Conservation (phyloP, 2,329 filamentous ascomycete genomes). For the Arthrobotrys entomopaga region DNA sequence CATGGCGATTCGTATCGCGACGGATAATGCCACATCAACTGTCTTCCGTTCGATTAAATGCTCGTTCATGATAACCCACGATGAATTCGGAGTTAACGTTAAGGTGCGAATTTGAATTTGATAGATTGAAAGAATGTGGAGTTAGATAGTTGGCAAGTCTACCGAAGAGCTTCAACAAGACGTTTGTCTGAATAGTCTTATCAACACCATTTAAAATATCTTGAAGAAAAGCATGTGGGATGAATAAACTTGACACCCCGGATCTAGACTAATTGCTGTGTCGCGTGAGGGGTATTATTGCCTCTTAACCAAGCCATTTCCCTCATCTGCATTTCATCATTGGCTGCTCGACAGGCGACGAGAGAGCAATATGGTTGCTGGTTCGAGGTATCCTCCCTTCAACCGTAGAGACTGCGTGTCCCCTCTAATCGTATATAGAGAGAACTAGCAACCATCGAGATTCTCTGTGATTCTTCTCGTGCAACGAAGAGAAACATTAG, state of each 20-base stretch:
- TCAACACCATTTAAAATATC: neutral
- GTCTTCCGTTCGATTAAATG: too few species aligned
- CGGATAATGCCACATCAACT: too few species aligned
- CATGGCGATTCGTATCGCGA: too few species aligned
- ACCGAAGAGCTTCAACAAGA: too few species aligned
- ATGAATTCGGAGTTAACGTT: too few species aligned
- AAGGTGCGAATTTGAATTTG: too few species aligned
- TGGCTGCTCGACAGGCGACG: constrained; percentile 3
- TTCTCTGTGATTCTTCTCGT: too few species aligned
- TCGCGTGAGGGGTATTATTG: constrained; percentile 24
- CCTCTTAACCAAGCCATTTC: constrained; percentile 29
- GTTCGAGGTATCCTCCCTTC: neutral
- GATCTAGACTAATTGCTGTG: neutral
- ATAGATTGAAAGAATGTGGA: too few species aligned
- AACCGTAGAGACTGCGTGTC: neutral
- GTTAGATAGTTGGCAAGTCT: too few species aligned
- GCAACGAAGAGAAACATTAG: too few species aligned
- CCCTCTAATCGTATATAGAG: constrained; percentile 24
- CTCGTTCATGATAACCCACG: too few species aligned
- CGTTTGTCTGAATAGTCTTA: neutral
- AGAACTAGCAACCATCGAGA: too few species aligned
- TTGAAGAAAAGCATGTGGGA: neutral
- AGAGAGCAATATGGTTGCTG: constrained; percentile 3
- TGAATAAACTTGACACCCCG: neutral
- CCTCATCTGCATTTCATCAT: constrained; percentile 40